A percentile compares a stretch with the other conserved stretches of the same genome.
These are phyloP conservation scores for Colletotrichum lini DNA, from an alignment of 2,329 filamentous ascomycete species.

Conservation along the genomic window DNA sequence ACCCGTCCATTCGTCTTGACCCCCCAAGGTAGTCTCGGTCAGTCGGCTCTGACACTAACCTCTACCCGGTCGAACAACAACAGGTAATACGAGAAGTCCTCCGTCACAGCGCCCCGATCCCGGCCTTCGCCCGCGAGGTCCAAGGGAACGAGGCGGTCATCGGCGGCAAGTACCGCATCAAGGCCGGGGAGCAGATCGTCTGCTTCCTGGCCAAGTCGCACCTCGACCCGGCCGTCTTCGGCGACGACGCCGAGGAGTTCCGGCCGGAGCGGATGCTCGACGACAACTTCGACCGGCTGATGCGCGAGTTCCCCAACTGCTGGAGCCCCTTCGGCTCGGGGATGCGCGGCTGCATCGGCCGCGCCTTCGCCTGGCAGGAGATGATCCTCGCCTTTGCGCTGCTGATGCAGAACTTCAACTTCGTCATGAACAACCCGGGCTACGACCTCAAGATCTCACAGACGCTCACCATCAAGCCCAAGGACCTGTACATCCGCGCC, in stretches of 20 bases:
- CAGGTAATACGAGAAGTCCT: constrained; percentile 68
- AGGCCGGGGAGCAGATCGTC: constrained; percentile 60
- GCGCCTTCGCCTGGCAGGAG: constrained; percentile 69
- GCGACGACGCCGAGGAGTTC: constrained; percentile 70
- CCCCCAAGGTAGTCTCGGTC: background rate
- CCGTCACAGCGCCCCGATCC: constrained; percentile 48
- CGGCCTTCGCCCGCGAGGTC: constrained; percentile 47
- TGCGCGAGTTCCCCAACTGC: constrained; percentile 52
- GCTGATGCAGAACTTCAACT: constrained; percentile 77
- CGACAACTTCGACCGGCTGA: constrained; percentile 58
- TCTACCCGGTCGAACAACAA: too few relatives aligned
- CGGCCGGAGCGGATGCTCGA: constrained; percentile 74
- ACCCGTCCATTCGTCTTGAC: too few relatives aligned
- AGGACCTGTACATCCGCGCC: constrained; percentile 72
- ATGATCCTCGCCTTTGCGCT: constrained; percentile 63
- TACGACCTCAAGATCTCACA: constrained; percentile 68
- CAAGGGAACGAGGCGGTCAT: constrained; percentile 61
- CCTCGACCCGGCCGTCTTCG: constrained; percentile 69
- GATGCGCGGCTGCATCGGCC: constrained; percentile 65
- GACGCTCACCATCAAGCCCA: constrained; percentile 72
- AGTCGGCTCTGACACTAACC: background rate
- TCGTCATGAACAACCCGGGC: constrained; percentile 70
- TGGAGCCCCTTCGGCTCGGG: constrained; percentile 71
- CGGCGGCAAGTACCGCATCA: constrained; percentile 68
- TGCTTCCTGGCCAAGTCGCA: constrained; percentile 64